Percentiles rank a stretch among this genome's conserved stretches.
Evolutionary conservation across 2,329 filamentous ascomycete species (phyloP).

Genomic region (Verticillium tricorpus): DNA sequence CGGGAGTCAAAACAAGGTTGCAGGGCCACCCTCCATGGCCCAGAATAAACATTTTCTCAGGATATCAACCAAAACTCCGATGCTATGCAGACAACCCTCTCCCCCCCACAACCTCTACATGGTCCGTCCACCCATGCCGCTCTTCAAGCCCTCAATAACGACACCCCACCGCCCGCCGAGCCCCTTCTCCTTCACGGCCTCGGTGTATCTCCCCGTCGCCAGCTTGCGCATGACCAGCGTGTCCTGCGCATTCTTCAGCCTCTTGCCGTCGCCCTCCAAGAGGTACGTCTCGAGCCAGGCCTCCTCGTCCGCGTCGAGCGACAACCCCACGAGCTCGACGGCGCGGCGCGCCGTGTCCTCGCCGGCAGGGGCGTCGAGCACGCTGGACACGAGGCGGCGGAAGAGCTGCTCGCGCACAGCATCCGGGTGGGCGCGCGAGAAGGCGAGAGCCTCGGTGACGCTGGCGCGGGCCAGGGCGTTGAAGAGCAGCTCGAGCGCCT

Average conservation of each 20-base stretch:
- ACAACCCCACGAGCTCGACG: conserved; percentile 67
- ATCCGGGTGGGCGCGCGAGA: conserved; percentile 61
- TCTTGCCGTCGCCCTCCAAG: conserved; percentile 58
- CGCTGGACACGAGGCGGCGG: conserved; percentile 57
- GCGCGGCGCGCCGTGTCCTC: conserved; percentile 49
- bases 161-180: conserved; percentile 42
- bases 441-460: conserved; percentile 69
- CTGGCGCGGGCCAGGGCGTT: conserved; percentile 62
- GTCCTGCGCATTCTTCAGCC: conserved; percentile 62
- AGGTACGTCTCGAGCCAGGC: conserved; percentile 69
- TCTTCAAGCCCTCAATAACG: conserved; percentile 47
- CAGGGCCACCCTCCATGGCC: neutral
- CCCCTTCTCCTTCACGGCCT: conserved; percentile 39
- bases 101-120: neutral
- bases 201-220: conserved; percentile 56
- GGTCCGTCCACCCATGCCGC: conserved; percentile 25
- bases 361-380: conserved; percentile 38
- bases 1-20: neutral
- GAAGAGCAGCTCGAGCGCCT: conserved; percentile 64
- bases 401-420: conserved; percentile 61
- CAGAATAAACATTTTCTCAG: neutral
- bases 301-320: conserved; percentile 68
- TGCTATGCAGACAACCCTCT: conserved; percentile 10
- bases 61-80: conserved; percentile 9
- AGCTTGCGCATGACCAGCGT: conserved; percentile 71